phyloP scores from a whole-genome alignment of 1,284 basidiomycete genomes.

The Pseudozyma thailandica region DNA sequence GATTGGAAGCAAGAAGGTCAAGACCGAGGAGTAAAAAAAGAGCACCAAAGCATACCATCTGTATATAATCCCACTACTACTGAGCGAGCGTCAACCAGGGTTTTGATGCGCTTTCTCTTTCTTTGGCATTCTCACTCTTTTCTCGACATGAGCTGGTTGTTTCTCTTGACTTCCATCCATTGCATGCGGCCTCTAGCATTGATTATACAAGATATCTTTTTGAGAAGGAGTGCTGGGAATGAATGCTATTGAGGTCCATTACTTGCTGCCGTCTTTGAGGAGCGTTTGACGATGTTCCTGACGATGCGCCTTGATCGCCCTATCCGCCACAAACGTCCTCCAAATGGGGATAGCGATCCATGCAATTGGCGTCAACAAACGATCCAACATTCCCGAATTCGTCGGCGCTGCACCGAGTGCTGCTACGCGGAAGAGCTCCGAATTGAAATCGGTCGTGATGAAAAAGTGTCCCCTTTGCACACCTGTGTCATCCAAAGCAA shows the following conservation, averaged over 20 bases:
- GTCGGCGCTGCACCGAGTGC: conserved; percentile 57
- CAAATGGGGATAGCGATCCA: conserved; percentile 58
- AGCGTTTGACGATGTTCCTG: conserved; percentile 27
- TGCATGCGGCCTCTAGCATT: too few species aligned
- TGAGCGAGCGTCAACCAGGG: too few species aligned
- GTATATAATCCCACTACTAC: too few species aligned
- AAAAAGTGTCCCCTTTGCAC: conserved; percentile 53
- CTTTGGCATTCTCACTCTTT: too few species aligned
- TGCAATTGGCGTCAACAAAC: conserved; percentile 31
- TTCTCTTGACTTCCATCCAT: too few species aligned
- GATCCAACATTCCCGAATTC: conserved; percentile 50
- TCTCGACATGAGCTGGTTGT: too few species aligned
- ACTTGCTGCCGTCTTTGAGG: not conserved
- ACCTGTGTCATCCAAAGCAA: conserved; percentile 11
- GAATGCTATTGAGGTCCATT: too few species aligned
- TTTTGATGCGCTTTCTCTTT: too few species aligned
- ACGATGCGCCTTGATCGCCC: conserved; percentile 35
- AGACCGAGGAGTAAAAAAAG: conserved; percentile 30
- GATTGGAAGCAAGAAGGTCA: conserved; percentile 42
- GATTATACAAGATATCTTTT: too few species aligned
- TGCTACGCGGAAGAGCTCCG: conserved; percentile 57
- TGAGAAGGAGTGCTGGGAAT: too few species aligned
- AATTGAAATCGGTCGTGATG: conserved; percentile 63
- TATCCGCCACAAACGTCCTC: conserved; percentile 56
- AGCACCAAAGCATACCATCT: not conserved